Evolutionary conservation across 768 basidiomycete genomes (phyloP).

Genomic region (Gelatoporia subvermispora): DNA sequence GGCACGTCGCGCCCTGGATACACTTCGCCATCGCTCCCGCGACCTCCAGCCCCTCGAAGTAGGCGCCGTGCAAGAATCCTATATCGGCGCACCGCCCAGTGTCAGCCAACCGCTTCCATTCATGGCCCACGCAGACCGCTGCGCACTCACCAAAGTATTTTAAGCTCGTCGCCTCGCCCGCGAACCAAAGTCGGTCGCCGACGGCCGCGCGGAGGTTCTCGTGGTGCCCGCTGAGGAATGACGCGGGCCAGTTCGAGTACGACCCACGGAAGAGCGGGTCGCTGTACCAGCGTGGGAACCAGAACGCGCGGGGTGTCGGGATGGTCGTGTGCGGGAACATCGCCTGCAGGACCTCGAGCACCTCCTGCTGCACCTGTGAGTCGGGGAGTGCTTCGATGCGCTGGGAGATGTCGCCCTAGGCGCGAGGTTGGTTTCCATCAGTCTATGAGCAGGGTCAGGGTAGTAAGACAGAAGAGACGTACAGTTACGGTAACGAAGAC

Average conservation of each 20-base stretch:
- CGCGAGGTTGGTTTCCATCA: background rate
- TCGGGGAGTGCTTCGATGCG: constrained; percentile 51
- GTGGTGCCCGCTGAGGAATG: constrained; percentile 47
- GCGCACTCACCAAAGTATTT: constrained; percentile 48
- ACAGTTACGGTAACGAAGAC: constrained; percentile 48
- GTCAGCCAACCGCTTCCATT: background rate
- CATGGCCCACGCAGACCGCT: background rate
- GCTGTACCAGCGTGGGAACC: constrained; percentile 45
- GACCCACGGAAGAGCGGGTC: constrained; percentile 52
- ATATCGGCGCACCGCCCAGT: background rate
- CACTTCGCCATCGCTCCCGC: constrained; percentile 23
- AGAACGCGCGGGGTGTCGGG: constrained; percentile 50
- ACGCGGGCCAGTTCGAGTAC: constrained; percentile 62
- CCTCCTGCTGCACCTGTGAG: constrained; percentile 43
- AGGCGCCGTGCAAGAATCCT: constrained; percentile 31
- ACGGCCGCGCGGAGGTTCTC: constrained; percentile 54
- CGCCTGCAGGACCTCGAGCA: constrained; percentile 43
- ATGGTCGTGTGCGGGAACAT: constrained; percentile 53
- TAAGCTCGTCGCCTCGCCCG: constrained; percentile 56
- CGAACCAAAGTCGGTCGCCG: constrained; percentile 48
- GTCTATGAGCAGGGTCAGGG: background rate
- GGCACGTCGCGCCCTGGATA: constrained; percentile 15
- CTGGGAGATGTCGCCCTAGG: constrained; percentile 51
- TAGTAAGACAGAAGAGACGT: constrained; percentile 7
- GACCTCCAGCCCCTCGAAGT: constrained; percentile 27